Evolutionary conservation across 2,329 filamentous ascomycete genomes (phyloP).

Genomic region (Fusarium newnesense): DNA sequence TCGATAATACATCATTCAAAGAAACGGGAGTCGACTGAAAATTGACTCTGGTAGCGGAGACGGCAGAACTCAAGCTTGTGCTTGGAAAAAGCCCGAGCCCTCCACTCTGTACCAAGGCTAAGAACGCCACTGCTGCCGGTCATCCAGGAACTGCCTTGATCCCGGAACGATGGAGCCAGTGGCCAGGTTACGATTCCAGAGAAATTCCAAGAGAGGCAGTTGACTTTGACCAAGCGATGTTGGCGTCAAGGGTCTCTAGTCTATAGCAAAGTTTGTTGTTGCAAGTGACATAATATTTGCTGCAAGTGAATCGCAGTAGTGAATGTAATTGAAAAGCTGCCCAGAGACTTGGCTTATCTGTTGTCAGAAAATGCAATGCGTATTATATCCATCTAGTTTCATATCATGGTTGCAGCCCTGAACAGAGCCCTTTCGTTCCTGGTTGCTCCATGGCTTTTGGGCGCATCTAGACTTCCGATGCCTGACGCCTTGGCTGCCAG

Average conservation of each 20-base stretch:
- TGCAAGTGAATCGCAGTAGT: not conserved
- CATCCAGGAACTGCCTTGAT: conserved; percentile 20
- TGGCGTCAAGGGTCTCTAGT: conserved; percentile 1
- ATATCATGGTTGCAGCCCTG: conserved; percentile 8
- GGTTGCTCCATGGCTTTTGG: conserved; percentile 13
- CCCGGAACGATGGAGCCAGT: conserved; percentile 19
- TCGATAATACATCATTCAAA: not conserved
- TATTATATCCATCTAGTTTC: conserved; percentile 1
- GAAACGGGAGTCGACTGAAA: not conserved
- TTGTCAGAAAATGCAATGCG: conserved; percentile 4
- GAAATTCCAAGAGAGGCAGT: conserved; percentile 24
- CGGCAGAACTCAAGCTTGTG: not conserved
- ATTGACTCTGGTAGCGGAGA: not conserved
- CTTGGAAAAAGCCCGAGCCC: conserved; percentile 2
- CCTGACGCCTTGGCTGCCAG: conserved; percentile 13
- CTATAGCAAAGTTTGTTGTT: not conserved
- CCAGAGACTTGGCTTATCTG: not conserved
- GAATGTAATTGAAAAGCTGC: not conserved
- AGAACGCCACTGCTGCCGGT: conserved; percentile 30
- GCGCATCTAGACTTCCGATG: conserved; percentile 22
- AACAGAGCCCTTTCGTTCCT: not conserved
- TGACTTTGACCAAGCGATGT: conserved; percentile 2
- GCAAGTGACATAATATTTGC: not conserved
- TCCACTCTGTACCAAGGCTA: not conserved
- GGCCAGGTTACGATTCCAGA: conserved; percentile 10